A percentile compares a stretch with the other conserved stretches of the same genome.
phyloP scores from a whole-genome alignment of 225 moss, liverwort and hornwort species.

The Sphagnum tenellum region DNA sequence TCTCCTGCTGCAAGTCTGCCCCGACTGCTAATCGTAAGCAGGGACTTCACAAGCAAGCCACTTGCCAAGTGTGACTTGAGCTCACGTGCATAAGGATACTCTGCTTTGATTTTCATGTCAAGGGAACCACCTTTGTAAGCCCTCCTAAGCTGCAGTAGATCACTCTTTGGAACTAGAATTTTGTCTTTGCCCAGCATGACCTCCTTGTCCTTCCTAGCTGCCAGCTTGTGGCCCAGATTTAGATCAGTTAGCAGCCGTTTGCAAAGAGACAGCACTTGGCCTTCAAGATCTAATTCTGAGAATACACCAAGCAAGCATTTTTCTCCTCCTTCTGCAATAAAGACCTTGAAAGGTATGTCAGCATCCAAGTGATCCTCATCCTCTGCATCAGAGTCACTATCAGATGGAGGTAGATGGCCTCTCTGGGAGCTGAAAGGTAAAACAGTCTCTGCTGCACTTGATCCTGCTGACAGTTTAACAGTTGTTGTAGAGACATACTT shows the following conservation, averaged over 20 bases:
- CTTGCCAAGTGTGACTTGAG: conserved; percentile 85
- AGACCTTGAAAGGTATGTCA: conserved; percentile 63
- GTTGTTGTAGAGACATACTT: conserved; percentile 69
- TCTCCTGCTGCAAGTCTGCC: conserved; percentile 97
- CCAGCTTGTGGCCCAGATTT: conserved; percentile 61
- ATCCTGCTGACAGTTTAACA: conserved; percentile 41
- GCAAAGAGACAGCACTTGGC: conserved; percentile 73
- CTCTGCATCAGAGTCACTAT: conserved; percentile 86
- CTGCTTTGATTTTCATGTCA: conserved; percentile 99
- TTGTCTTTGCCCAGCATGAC: conserved; percentile 53
- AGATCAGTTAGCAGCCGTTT: conserved; percentile 58
- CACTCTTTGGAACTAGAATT: conserved; percentile 54
- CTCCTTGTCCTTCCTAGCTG: conserved; percentile 71
- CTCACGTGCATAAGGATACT: conserved; percentile 97
- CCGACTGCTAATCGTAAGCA: conserved; percentile 91
- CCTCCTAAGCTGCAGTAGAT: conserved; percentile 90
- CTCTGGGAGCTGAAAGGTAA: conserved; percentile 46
- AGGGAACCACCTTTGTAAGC: conserved; percentile 96
- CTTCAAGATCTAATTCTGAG: conserved; percentile 73
- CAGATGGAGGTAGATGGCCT: conserved; percentile 68
- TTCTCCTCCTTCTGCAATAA: conserved; percentile 69
- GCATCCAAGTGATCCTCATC: conserved; percentile 62
- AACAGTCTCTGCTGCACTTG: conserved; percentile 57
- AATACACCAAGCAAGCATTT: conserved; percentile 53
- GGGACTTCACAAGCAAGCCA: conserved; percentile 88